Conservation (phyloP, 805 yeast species). For the Zygotorulaspora florentina region DNA sequence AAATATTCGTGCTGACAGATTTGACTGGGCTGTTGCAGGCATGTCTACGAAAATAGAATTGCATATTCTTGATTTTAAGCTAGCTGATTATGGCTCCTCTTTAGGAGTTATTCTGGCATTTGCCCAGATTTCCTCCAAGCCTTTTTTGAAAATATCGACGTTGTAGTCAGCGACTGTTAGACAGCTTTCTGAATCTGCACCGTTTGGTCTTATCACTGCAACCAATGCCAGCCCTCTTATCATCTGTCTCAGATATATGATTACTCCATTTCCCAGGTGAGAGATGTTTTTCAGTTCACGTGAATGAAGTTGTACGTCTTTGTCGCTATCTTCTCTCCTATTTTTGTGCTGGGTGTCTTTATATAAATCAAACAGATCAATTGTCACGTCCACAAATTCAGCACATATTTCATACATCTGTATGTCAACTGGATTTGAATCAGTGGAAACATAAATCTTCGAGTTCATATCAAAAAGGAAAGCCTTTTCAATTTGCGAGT, state of each 20-base stretch:
- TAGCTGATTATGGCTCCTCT: not conserved
- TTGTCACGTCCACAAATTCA: slow-evolving; percentile 91
- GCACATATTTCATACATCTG: slow-evolving; percentile 96
- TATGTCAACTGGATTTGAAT: slow-evolving; percentile 90
- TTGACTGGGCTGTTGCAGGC: too few relatives aligned
- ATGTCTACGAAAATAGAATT: too few relatives aligned
- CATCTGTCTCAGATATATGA: slow-evolving; percentile 83
- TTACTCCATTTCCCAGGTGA: slow-evolving; percentile 75
- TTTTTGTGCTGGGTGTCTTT: slow-evolving; percentile 28
- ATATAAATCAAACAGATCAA: slow-evolving; percentile 76
- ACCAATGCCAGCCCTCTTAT: slow-evolving; percentile 89
- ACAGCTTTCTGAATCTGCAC: slow-evolving; percentile 43
- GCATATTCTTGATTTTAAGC: too few relatives aligned
- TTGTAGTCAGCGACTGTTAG: slow-evolving; percentile 81
- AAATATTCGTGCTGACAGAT: too few relatives aligned
- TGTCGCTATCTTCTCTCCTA: slow-evolving; percentile 1
- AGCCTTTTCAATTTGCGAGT: slow-evolving; percentile 87
- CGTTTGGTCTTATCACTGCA: slow-evolving; percentile 72
- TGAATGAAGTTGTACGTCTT: slow-evolving; percentile 4
- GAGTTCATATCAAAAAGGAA: slow-evolving; percentile 88
- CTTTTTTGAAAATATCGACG: slow-evolving; percentile 71
- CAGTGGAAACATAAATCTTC: slow-evolving; percentile 93
- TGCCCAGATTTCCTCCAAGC: slow-evolving; percentile 62
- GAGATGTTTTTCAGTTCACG: slow-evolving; percentile 63
- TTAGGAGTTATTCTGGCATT: slow-evolving; percentile 28